Evolutionary conservation across 2,329 filamentous ascomycete species (phyloP).

Genomic region (Pseudocercospora crystallina): DNA sequence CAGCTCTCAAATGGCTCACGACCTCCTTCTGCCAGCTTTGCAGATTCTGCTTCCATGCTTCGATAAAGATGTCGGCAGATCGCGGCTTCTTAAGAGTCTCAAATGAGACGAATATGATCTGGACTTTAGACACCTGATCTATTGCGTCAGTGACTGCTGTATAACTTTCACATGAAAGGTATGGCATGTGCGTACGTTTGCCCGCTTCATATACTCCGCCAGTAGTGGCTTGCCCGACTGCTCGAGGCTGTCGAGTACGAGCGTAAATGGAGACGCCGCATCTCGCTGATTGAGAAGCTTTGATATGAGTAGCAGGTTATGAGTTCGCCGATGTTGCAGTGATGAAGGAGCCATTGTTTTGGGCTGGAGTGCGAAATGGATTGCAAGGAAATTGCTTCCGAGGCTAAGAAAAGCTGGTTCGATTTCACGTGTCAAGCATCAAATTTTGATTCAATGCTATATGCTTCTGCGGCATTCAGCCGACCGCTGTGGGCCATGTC

Average conservation of each 20-base stretch:
- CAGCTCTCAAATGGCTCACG: slow-evolving; percentile 20
- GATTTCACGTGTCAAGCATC: neutral
- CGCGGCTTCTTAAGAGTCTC: slow-evolving; percentile 66
- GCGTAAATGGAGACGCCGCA: slow-evolving; percentile 78
- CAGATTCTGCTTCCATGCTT: slow-evolving; percentile 33
- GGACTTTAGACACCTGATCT: slow-evolving; percentile 61
- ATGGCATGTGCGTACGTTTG: slow-evolving; percentile 56
- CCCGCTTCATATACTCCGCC: slow-evolving; percentile 71
- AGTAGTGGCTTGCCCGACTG: slow-evolving; percentile 72
- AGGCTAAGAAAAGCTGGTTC: neutral
- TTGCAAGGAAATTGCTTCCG: slow-evolving; percentile 1
- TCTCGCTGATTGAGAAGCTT: slow-evolving; percentile 78
- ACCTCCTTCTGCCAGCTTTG: slow-evolving; percentile 34
- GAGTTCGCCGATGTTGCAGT: slow-evolving; percentile 72
- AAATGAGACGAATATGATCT: slow-evolving; percentile 76
- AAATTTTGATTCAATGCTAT: slow-evolving; percentile 1
- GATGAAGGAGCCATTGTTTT: slow-evolving; percentile 56
- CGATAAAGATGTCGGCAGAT: slow-evolving; percentile 66
- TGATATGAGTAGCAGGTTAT: slow-evolving; percentile 80
- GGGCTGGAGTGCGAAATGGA: slow-evolving; percentile 1
- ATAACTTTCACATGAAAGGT: neutral
- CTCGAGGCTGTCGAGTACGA: slow-evolving; percentile 81
- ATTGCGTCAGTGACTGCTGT: slow-evolving; percentile 2
- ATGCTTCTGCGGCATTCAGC: neutral
- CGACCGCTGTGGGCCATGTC: too few relatives aligned